Percentiles rank a stretch among this genome's conserved stretches.
phyloP scores from a whole-genome alignment of 1,284 basidiomycete genomes.

The Cutaneotrichosporon mucoides region DNA sequence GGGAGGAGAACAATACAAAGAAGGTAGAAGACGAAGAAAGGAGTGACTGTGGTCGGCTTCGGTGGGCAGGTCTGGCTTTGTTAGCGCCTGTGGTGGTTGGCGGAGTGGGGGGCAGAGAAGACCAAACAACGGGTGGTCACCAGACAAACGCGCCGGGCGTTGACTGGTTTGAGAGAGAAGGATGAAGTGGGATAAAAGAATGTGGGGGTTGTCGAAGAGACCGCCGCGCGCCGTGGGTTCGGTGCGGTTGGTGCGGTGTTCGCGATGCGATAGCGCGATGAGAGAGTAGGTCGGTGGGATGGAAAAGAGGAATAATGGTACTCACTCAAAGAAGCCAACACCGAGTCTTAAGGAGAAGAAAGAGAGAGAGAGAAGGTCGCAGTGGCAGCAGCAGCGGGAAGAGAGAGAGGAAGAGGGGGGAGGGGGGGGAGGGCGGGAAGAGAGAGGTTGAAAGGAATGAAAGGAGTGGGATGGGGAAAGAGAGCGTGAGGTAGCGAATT shows the following conservation, averaged over 20 bases:
- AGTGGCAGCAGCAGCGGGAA: not conserved
- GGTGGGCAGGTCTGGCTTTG: slow-evolving; percentile 2
- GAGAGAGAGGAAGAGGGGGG: not conserved
- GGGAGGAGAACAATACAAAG: not conserved
- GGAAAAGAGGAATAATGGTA: not conserved
- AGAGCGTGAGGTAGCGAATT: not conserved
- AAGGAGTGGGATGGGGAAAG: not conserved
- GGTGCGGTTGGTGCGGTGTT: too few species aligned
- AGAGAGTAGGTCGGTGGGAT: not conserved
- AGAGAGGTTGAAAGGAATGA: not conserved
- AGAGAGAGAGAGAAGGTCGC: not conserved
- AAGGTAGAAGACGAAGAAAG: not conserved
- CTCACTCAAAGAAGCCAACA: slow-evolving; percentile 1
- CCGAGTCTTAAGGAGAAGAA: slow-evolving; percentile 1
- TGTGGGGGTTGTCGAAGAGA: too few species aligned
- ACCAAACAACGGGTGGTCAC: not conserved
- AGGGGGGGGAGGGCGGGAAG: not conserved
- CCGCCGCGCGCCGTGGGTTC: too few species aligned
- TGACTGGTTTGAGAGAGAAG: not conserved
- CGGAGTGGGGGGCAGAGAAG: not conserved
- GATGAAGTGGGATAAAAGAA: not conserved
- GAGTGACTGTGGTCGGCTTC: slow-evolving; percentile 8
- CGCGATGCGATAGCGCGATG: not conserved
- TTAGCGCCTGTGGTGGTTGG: not conserved
- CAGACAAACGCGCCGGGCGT: not conserved